Conservation (phyloP, 2,329 filamentous ascomycete genomes). For the Colletotrichum sp. region DNA sequence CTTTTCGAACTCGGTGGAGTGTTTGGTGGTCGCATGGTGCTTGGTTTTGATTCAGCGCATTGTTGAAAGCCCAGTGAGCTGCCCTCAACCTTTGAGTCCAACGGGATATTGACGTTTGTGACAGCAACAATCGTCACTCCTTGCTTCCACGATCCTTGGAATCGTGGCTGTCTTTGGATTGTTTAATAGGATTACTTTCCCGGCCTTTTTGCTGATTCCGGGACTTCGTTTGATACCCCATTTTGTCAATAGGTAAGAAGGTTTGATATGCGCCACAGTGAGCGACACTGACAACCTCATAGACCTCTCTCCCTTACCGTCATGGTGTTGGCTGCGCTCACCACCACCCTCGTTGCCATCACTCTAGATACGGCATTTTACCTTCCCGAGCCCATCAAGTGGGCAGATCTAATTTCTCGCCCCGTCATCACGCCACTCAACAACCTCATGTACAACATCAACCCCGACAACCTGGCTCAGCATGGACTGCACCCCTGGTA, state of each 20-base stretch:
- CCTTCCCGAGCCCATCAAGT: conserved; percentile 64
- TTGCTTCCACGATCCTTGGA: conserved; percentile 79
- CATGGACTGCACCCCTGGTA: conserved; percentile 83
- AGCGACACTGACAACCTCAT: conserved; percentile 2
- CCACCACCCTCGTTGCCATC: conserved; percentile 76
- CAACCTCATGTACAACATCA: conserved; percentile 78
- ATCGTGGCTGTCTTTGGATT: conserved; percentile 83
- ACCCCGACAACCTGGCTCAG: conserved; percentile 71
- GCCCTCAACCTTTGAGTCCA: not conserved
- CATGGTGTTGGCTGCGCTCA: conserved; percentile 67
- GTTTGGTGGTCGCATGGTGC: conserved; percentile 90
- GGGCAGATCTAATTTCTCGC: conserved; percentile 65
- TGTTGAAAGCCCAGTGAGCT: conserved; percentile 74
- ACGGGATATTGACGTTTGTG: not conserved
- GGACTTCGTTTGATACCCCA: conserved; percentile 84
- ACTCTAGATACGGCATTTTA: conserved; percentile 89
- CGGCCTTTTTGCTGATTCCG: conserved; percentile 87
- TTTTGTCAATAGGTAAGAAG: conserved; percentile 76
- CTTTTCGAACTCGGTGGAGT: conserved; percentile 97
- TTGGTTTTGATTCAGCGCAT: conserved; percentile 91
- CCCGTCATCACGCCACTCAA: conserved; percentile 81
- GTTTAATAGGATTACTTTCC: conserved; percentile 98
- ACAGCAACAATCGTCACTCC: conserved; percentile 75
- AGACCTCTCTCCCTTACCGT: conserved; percentile 67
- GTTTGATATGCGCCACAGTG: not conserved